These are phyloP conservation scores for Diaporthe australafricana DNA, from an alignment of 2,329 filamentous ascomycete genomes.

Conservation along the genomic window DNA sequence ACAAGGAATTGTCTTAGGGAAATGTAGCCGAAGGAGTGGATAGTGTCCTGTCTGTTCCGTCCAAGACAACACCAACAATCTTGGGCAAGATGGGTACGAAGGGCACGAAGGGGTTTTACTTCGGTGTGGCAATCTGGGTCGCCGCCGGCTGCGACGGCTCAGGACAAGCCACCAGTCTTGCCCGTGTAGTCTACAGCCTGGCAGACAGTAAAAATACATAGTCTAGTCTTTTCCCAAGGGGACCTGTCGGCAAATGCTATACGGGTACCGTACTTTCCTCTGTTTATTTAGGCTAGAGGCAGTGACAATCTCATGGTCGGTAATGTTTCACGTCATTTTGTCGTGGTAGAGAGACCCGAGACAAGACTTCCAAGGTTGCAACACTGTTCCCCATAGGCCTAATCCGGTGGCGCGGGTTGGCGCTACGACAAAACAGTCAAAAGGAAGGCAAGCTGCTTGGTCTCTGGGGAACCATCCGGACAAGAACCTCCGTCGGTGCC, in stretches of 20 bases:
- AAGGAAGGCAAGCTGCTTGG: neutral
- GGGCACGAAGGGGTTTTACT: neutral
- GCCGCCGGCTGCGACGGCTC: conserved; percentile 16
- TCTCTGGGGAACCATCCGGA: neutral
- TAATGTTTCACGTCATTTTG: conserved; percentile 23
- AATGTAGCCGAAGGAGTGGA: neutral
- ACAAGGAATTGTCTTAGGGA: neutral
- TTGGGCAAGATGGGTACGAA: neutral
- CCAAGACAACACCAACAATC: conserved; percentile 1
- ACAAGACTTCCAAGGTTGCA: conserved; percentile 3
- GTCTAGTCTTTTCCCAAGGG: neutral
- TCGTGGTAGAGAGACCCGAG: conserved; percentile 3
- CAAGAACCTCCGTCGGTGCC: conserved; percentile 5
- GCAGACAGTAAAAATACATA: neutral
- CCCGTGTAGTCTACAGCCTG: neutral
- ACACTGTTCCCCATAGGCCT: neutral
- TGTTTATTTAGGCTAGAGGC: conserved; percentile 13
- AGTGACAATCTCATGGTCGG: neutral
- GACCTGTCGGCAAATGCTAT: neutral
- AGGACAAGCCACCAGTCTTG: neutral
- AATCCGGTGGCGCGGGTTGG: neutral
- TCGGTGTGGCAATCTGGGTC: conserved; percentile 10
- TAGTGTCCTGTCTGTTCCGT: neutral
- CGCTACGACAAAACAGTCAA: neutral
- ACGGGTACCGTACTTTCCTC: neutral